A percentile compares a stretch with the other conserved stretches of the same genome.
These are phyloP conservation scores for Mrakia hoshinonis DNA, from an alignment of 768 basidiomycete genomes.

Conservation along the genomic window DNA sequence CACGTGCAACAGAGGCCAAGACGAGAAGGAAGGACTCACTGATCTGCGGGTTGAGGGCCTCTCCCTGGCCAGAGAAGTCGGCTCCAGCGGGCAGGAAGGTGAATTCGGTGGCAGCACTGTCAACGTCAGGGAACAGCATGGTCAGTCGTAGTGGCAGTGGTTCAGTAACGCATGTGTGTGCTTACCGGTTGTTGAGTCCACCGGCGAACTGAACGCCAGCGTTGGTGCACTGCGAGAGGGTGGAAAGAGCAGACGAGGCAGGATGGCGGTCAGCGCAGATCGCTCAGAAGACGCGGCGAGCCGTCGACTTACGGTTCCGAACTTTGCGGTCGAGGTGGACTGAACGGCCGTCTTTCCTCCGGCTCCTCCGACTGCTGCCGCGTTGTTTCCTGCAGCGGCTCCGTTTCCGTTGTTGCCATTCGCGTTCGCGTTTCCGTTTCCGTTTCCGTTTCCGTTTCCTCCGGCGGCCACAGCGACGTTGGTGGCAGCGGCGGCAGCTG, in stretches of 20 bases:
- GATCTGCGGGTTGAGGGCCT: constrained; percentile 5
- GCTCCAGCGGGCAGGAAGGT: background rate
- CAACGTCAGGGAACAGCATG: too few relatives aligned
- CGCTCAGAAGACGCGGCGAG: too few relatives aligned
- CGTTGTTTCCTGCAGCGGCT: background rate
- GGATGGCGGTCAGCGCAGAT: too few relatives aligned
- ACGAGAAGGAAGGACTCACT: too few relatives aligned
- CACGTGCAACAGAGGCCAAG: too few relatives aligned
- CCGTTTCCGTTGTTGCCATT: background rate
- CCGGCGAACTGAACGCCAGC: background rate
- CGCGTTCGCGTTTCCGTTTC: too few relatives aligned
- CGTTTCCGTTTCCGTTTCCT: background rate
- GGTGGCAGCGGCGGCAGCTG: background rate
- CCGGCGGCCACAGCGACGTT: background rate
- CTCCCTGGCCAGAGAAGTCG: background rate
- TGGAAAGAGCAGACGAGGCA: too few relatives aligned
- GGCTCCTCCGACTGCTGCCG: background rate
- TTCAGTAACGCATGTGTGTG: background rate
- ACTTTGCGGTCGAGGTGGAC: background rate
- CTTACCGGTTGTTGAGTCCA: background rate
- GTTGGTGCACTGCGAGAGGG: too few relatives aligned
- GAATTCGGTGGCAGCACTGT: background rate
- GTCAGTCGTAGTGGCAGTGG: too few relatives aligned
- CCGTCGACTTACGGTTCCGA: too few relatives aligned
- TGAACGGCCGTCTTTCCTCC: too few relatives aligned